phyloP scores from a whole-genome alignment of 805 yeast genomes.

The Kockiozyma suomiensis region DNA sequence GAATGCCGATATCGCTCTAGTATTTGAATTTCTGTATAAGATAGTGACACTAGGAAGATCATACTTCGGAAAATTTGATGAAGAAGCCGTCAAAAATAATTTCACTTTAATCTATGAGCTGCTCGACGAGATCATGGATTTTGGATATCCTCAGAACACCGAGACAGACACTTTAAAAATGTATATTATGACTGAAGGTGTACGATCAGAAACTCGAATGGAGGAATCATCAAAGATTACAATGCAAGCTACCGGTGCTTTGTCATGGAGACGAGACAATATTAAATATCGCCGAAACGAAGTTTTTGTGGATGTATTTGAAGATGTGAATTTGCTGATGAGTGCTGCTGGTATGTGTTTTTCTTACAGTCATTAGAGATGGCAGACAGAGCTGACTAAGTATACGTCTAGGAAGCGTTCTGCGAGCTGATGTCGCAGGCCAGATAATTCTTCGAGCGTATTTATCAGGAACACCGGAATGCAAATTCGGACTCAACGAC shows the following conservation, averaged over 20 bases:
- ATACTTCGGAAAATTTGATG: slow-evolving; percentile 49
- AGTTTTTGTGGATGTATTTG: slow-evolving; percentile 73
- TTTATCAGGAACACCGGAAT: slow-evolving; percentile 78
- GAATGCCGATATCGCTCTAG: slow-evolving; percentile 78
- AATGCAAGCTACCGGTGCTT: slow-evolving; percentile 45
- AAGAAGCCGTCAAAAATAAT: slow-evolving; percentile 60
- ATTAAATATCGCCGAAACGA: slow-evolving; percentile 81
- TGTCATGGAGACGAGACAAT: slow-evolving; percentile 72
- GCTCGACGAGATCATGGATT: slow-evolving; percentile 73
- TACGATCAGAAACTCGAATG: slow-evolving; percentile 31
- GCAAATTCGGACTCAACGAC: slow-evolving; percentile 78
- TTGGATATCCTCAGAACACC: slow-evolving; percentile 73
- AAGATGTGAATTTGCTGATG: slow-evolving; percentile 70
- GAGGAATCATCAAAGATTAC: slow-evolving; percentile 38
- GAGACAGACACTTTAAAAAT: slow-evolving; percentile 52
- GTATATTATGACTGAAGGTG: slow-evolving; percentile 44
- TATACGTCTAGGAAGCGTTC: slow-evolving; percentile 53
- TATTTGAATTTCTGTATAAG: slow-evolving; percentile 76
- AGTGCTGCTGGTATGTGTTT: slow-evolving; percentile 54
- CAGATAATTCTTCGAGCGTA: slow-evolving; percentile 68
- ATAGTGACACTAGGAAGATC: slow-evolving; percentile 57
- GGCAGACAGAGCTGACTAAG: no score
- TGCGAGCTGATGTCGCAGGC: slow-evolving; percentile 78
- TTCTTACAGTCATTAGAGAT: background rate
- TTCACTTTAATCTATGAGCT: slow-evolving; percentile 74